Evolutionary conservation across 768 basidiomycete genomes (phyloP), one percentile per base, ranked within the genome.

Genomic region (Tulasnella sp.): DNA sequence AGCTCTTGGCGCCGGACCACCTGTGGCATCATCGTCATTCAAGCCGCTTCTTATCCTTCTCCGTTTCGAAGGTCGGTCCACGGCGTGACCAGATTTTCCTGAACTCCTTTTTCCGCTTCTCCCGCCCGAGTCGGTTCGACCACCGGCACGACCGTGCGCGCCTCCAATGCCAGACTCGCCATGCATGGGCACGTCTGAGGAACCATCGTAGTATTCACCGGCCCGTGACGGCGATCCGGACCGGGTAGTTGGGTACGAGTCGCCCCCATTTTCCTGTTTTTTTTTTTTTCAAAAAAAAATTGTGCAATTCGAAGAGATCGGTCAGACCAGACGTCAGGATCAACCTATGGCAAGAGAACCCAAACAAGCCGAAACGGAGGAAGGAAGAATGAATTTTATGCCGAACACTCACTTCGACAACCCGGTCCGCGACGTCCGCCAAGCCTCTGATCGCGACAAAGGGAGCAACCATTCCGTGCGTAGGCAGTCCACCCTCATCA

Each of bases 401-500:
- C n/a, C n/a, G n/a, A n/a, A n/a, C n/a, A 53, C 74, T 56, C 68
- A 84, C 87, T 78, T 85, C 85, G 53, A 82, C 82, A 62, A 85
- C 87, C 53, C 84, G 78, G 68, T 87, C 81, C 59, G 81, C 83
- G 34, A 87, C 86, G 72, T 87, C 85, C 38, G 87, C 87, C 60
- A 90, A 71, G 49, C 85, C 84, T 63, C 86, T 76, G 53, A 90
- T 74, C 43, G 90, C 88, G 71, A 89, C 87, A 83, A 86, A 87
- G 51, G 90, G 90, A 8, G 88, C 89, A 55, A 89, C 82, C 49
- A 92, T 78, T 49, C 90, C 87, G 42, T 78, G 80, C 38, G 85
- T 84, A 0, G 90, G 17, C 15, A 24, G 55, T 4, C 43, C 63
- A 25, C 59, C 87, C 51, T 91, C 90, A n/a, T 80, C 69, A 66